A percentile compares a stretch with the other conserved stretches of the same genome.
Evolutionary conservation across 352 stramenopile species (phyloP).

Genomic region (Thalassiosira pacifica): DNA sequence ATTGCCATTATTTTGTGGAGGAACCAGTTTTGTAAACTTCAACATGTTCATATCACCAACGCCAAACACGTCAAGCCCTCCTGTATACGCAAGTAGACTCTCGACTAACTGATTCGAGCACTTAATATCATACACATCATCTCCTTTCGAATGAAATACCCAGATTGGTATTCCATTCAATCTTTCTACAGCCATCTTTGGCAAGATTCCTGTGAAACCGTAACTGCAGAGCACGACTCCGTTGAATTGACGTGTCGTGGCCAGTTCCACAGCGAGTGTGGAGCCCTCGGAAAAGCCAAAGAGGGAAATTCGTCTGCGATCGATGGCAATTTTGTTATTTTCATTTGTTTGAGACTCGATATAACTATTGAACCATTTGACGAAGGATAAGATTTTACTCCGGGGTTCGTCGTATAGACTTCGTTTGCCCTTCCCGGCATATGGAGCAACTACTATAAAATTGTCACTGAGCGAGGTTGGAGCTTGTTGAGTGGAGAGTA

Average conservation of each 20-base stretch:
- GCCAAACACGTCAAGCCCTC: conserved; percentile 47
- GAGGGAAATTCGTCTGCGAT: conserved; percentile 72
- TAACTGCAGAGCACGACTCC: conserved; percentile 76
- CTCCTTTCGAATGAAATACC: conserved; percentile 82
- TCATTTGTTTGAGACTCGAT: conserved; percentile 34
- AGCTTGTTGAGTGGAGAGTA: conserved; percentile 69
- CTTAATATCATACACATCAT: conserved; percentile 72
- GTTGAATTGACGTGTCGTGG: conserved; percentile 79
- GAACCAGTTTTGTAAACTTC: conserved; percentile 62
- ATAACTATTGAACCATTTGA: conserved; percentile 70
- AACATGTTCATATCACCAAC: conserved; percentile 48
- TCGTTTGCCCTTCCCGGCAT: conserved; percentile 65
- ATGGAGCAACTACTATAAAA: conserved; percentile 83
- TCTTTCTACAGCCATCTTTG: conserved; percentile 70
- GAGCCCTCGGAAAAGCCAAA: conserved; percentile 87
- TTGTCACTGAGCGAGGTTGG: conserved; percentile 71
- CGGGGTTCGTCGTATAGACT: conserved; percentile 84
- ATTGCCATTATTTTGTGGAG: neutral
- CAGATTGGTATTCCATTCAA: conserved; percentile 76
- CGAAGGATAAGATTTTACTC: conserved; percentile 75
- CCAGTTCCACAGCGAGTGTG: conserved; percentile 81
- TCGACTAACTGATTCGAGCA: conserved; percentile 58
- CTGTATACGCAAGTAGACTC: conserved; percentile 41
- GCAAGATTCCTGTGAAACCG: conserved; percentile 79
- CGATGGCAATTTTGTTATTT: conserved; percentile 53